A percentile compares a stretch with the other conserved stretches of the same genome.
Evolutionary conservation across 768 basidiomycete species (phyloP).

Genomic region (Lactifluus volemus): DNA sequence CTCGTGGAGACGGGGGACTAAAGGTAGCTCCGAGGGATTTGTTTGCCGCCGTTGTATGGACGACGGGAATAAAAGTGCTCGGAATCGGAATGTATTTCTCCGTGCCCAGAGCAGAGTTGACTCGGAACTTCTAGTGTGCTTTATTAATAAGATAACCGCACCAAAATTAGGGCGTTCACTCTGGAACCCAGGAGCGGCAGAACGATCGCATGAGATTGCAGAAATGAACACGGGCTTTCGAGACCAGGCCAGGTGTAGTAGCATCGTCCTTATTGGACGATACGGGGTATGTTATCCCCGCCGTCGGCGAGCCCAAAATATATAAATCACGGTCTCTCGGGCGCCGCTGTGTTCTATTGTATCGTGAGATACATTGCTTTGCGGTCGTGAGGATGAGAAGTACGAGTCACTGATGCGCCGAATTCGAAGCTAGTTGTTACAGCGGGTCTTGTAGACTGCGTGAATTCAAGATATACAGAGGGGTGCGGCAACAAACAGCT

Average conservation of each 20-base stretch:
- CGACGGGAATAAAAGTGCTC: no score
- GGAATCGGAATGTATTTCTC: no score
- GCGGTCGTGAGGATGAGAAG: slow-evolving; percentile 19
- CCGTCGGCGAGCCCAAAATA: background rate
- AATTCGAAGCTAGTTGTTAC: no score
- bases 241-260: slow-evolving; percentile 6
- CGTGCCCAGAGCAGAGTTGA: slow-evolving; percentile 29
- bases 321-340: no score
- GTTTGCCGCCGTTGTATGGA: slow-evolving; percentile 22
- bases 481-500: no score
- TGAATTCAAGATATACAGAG: no score
- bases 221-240: slow-evolving; percentile 23
- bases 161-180: background rate
- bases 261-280: background rate
- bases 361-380: background rate
- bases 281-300: no score
- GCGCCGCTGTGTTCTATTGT: slow-evolving; percentile 1
- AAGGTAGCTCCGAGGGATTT: slow-evolving; percentile 26
- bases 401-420: slow-evolving; percentile 26
- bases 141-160: no score
- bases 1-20: slow-evolving; percentile 31
- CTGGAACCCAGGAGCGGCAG: slow-evolving; percentile 22
- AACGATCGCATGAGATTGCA: slow-evolving; percentile 25
- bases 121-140: slow-evolving; percentile 16
- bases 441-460: background rate